Percentiles rank a stretch among this genome's conserved stretches.
These are phyloP conservation scores for Kazachstania sp. DNA, from an alignment of 1,139 yeast genomes.

Conservation along the genomic window DNA sequence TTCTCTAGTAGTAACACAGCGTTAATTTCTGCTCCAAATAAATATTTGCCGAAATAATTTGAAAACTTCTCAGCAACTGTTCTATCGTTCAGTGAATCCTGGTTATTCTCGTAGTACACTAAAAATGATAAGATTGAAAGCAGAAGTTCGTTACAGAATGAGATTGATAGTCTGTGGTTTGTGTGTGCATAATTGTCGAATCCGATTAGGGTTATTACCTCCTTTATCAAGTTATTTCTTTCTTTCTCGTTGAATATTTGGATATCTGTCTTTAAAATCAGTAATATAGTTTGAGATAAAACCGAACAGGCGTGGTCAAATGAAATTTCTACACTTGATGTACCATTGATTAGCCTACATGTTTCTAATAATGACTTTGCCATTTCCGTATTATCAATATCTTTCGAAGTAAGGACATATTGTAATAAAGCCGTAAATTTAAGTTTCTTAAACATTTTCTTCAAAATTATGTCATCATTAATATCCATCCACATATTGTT, in stretches of 20 bases:
- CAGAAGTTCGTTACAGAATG: constrained; percentile 17
- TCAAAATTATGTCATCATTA: constrained; percentile 17
- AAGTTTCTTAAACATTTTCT: constrained; percentile 35
- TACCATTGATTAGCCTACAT: constrained; percentile 23
- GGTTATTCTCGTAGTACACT: not conserved
- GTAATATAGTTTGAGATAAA: constrained; percentile 14
- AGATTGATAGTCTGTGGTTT: constrained; percentile 13
- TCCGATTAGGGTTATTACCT: constrained; percentile 17
- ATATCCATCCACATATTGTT: constrained; percentile 35
- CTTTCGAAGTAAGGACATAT: constrained; percentile 11
- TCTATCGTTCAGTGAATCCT: constrained; percentile 2
- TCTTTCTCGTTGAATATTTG: not conserved
- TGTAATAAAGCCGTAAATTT: constrained; percentile 30
- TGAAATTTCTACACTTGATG: constrained; percentile 21
- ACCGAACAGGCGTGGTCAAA: constrained; percentile 19
- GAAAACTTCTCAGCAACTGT: constrained; percentile 3
- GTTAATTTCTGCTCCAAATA: constrained; percentile 16
- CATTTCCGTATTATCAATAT: constrained; percentile 8
- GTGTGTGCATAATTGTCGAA: constrained; percentile 13
- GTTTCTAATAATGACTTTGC: constrained; percentile 17
- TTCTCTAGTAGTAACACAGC: constrained; percentile 14
- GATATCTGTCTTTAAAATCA: constrained; percentile 8
- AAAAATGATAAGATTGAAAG: constrained; percentile 20
- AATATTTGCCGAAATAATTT: constrained; percentile 11
- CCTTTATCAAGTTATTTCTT: constrained; percentile 11